Evolutionary conservation across 2,329 filamentous ascomycete species (phyloP).

Genomic region (Anthostomella pinea): DNA sequence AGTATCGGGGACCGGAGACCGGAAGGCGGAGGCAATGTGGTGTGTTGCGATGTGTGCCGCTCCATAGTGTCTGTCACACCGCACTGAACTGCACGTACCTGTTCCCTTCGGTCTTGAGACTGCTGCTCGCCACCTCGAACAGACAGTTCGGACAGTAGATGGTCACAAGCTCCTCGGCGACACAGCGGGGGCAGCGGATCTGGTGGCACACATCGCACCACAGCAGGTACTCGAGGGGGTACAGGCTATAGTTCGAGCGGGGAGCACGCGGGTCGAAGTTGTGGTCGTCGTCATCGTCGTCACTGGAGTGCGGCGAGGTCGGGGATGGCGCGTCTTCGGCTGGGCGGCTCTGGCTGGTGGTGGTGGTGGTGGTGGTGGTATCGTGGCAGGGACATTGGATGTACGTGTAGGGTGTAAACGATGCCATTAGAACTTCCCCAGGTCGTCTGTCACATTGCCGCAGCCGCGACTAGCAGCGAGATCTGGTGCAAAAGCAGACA

Average conservation of each 20-base stretch:
- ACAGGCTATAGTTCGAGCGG: slow-evolving; percentile 86
- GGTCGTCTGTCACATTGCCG: slow-evolving; percentile 23
- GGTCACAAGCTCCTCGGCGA: slow-evolving; percentile 88
- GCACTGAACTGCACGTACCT: slow-evolving; percentile 54
- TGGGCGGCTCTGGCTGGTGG: slow-evolving; percentile 14
- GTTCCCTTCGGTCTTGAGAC: slow-evolving; percentile 89
- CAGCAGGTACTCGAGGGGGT: slow-evolving; percentile 86
- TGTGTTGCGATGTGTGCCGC: no score
- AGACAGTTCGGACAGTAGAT: slow-evolving; percentile 95
- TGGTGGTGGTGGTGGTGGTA: no score
- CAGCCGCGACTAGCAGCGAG: slow-evolving; percentile 11
- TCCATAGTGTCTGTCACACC: background rate
- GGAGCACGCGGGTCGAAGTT: slow-evolving; percentile 84
- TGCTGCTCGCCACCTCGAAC: slow-evolving; percentile 93
- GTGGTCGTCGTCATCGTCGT: slow-evolving; percentile 42
- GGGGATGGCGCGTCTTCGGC: slow-evolving; percentile 32
- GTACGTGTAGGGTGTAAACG: slow-evolving; percentile 59
- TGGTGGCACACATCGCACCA: slow-evolving; percentile 98
- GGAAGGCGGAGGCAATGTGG: no score
- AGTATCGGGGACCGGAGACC: background rate
- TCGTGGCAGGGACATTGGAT: slow-evolving; percentile 61
- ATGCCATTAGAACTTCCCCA: slow-evolving; percentile 26
- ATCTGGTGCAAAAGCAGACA: no score
- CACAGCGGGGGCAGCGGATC: slow-evolving; percentile 89
- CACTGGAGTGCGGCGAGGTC: slow-evolving; percentile 13